Conservation (phyloP, 495 filamentous ascomycete species). For the Podospora comata region DNA sequence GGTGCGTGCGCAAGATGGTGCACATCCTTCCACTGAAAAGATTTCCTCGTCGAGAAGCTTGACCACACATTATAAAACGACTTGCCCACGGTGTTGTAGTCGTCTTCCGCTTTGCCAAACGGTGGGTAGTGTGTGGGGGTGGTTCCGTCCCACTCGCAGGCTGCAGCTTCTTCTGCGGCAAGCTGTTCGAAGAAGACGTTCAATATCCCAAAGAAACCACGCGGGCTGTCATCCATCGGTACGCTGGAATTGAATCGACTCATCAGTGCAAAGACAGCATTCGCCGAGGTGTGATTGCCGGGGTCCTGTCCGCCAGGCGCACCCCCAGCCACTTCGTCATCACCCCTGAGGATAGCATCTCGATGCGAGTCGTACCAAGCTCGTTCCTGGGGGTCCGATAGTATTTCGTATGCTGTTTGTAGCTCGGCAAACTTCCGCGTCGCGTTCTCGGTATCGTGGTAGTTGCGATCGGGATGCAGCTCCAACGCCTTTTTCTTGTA, state of each 20-base stretch:
- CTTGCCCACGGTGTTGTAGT: slow-evolving; percentile 67
- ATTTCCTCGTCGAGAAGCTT: slow-evolving; percentile 77
- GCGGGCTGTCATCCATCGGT: slow-evolving; percentile 69
- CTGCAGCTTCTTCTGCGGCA: slow-evolving; percentile 73
- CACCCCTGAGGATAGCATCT: slow-evolving; percentile 70
- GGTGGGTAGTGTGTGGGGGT: slow-evolving; percentile 62
- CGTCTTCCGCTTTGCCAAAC: slow-evolving; percentile 69
- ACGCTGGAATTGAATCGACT: slow-evolving; percentile 71
- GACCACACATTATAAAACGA: slow-evolving; percentile 82
- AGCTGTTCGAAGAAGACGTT: slow-evolving; percentile 72
- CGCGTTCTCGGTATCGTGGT: slow-evolving; percentile 74
- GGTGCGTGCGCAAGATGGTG: slow-evolving; percentile 81
- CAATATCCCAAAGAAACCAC: slow-evolving; percentile 79
- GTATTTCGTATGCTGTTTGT: slow-evolving; percentile 88
- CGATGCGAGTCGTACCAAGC: slow-evolving; percentile 97
- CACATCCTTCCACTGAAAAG: slow-evolving; percentile 83
- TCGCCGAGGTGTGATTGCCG: slow-evolving; percentile 67
- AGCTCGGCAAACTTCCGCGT: slow-evolving; percentile 86
- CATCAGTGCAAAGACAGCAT: slow-evolving; percentile 71
- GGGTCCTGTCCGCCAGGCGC: slow-evolving; percentile 57
- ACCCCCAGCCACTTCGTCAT: slow-evolving; percentile 46
- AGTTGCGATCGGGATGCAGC: slow-evolving; percentile 93
- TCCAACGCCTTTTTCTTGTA: slow-evolving; percentile 89
- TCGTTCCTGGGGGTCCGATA: slow-evolving; percentile 92
- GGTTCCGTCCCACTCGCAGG: slow-evolving; percentile 63